Conservation (phyloP, 192 early-diverging fungal genomes). For the Coemansia sp. region DNA sequence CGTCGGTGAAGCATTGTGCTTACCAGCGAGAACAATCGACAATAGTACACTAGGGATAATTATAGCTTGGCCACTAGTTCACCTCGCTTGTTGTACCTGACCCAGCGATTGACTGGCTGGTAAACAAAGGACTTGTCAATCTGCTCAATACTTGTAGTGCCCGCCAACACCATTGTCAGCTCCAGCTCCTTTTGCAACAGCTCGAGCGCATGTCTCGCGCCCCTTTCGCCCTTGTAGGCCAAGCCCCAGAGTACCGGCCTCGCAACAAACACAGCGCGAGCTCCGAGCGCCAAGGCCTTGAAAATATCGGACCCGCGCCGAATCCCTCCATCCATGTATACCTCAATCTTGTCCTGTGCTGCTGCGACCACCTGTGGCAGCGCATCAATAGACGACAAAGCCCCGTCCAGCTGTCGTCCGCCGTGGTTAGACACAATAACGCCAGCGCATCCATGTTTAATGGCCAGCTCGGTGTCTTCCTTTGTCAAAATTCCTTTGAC, state of each 20-base stretch:
- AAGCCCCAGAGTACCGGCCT: constrained; percentile 72
- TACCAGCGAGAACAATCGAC: constrained; percentile 9
- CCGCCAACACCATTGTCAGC: constrained; percentile 77
- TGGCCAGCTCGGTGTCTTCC: constrained; percentile 89
- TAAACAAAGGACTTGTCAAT: constrained; percentile 63
- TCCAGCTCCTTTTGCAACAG: constrained; percentile 87
- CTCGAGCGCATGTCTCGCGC: constrained; percentile 76
- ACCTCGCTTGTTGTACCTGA: constrained; percentile 29
- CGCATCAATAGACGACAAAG: constrained; percentile 80
- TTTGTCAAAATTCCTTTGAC: constrained; percentile 92
- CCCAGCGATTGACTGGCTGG: constrained; percentile 47
- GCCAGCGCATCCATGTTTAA: constrained; percentile 74
- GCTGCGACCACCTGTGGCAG: constrained; percentile 86
- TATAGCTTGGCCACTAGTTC: constrained; percentile 41
- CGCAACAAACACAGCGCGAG: constrained; percentile 71
- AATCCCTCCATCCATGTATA: constrained; percentile 95
- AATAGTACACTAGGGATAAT: constrained; percentile 1
- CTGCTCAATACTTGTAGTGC: constrained; percentile 65
- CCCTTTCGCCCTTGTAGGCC: constrained; percentile 88
- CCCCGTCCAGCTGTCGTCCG: constrained; percentile 91
- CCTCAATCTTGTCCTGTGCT: constrained; percentile 70
- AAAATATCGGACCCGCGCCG: constrained; percentile 91
- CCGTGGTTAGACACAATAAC: constrained; percentile 97
- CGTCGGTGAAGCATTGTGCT: background rate
- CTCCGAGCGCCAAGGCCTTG: constrained; percentile 96